Evolutionary conservation across 2,329 filamentous ascomycete genomes (phyloP), one percentile per base, ranked within the genome.

Genomic region (Fusarium liriodendri): DNA sequence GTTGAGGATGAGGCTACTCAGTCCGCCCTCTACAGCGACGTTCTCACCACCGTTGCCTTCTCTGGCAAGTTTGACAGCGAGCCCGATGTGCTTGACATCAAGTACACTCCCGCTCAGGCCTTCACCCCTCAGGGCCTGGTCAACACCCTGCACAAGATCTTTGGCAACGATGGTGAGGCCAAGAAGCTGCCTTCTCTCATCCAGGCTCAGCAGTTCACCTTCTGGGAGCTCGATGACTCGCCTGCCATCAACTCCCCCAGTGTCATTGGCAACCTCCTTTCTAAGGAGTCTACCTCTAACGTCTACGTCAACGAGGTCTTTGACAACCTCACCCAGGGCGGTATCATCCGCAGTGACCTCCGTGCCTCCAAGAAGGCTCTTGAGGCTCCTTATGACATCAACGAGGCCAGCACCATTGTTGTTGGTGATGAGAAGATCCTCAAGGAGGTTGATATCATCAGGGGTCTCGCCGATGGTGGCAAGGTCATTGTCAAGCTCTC

Each of bases 11-110:
- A 89, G 63, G 92, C 92, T 18, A 85, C 94, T 61, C 94, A 94
- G 82, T 98, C 97, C n/a, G 89, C 90, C 20, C 90, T 99, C 4
- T 98, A 96, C 83, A 91, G 92, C n/a, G 97, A 99, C 82, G 94
- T 98, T 6, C 87, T 98, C 64, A 94, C 95, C 10, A 90, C 96
- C 22, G 87, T 97, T 62, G 91, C 94, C 40, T 98, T 98, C 83
- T 92, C 93, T 25, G 88, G 89, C 77, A 89, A 90, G 79, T 92
- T 91, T 82, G 85, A 89, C 62, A 84, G 89, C 60, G 84, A 88
- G 62, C 94, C 91, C 4, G 84, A 88, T 45, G 91, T 97, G 14
- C 85, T 92, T 27, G 97, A 99, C 79, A 87, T 97, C 84, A 99
- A 99, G 87, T 99, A 99, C 83, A 89, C 95, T 16, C 92, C 95